phyloP scores from a whole-genome alignment of 139 green algal species.

The Dunaliella primolecta region DNA sequence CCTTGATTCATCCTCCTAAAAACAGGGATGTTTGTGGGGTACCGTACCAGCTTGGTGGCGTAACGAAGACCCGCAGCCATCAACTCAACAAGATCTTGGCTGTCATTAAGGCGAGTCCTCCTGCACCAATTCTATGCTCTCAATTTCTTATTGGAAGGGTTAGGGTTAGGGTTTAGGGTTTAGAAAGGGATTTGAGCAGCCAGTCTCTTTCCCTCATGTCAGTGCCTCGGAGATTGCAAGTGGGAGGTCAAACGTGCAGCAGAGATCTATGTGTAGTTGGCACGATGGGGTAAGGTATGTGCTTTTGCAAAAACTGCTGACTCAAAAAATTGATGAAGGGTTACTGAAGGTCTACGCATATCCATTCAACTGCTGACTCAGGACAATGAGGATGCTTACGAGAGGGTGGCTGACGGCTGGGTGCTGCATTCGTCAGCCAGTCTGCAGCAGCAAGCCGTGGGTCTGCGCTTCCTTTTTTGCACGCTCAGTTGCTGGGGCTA shows the following conservation, averaged over 20 bases:
- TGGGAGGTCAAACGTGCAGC: background rate
- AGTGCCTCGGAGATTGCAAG: too few relatives aligned
- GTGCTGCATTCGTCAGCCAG: slow-evolving; percentile 23
- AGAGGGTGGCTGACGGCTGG: slow-evolving; percentile 37
- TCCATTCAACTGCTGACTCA: background rate
- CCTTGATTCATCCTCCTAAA: background rate
- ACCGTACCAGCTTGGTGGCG: background rate
- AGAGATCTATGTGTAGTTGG: background rate
- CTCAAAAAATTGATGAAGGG: background rate
- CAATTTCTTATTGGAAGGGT: background rate
- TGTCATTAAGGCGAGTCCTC: background rate
- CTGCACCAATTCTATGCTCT: background rate
- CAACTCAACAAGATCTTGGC: background rate
- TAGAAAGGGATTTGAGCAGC: too few relatives aligned
- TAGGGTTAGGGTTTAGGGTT: background rate
- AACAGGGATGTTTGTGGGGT: background rate
- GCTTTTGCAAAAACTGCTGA: background rate
- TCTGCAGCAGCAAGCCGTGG: slow-evolving; percentile 43
- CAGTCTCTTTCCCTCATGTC: too few relatives aligned
- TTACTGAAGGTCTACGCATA: background rate
- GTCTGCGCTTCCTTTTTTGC: slow-evolving; percentile 47
- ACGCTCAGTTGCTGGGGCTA: slow-evolving; percentile 39
- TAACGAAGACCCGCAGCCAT: background rate
- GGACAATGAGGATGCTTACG: slow-evolving; percentile 44
- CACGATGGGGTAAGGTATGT: background rate